phyloP scores from a whole-genome alignment of 2,329 filamentous ascomycete species.

The Aschersonia sp. region DNA sequence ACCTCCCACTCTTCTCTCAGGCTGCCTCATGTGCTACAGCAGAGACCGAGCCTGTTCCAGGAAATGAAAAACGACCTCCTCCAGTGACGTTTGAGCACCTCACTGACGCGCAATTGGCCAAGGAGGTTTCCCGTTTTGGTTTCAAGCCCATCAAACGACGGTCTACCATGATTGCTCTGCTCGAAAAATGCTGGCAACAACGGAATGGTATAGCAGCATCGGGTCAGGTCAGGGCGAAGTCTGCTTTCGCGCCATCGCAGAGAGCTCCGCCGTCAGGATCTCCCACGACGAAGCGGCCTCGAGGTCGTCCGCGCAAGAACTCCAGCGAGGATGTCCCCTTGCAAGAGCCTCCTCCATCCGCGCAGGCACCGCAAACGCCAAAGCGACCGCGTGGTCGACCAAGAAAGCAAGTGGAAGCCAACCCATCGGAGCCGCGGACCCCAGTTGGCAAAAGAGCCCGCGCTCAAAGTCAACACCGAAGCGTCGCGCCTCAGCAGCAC shows the following conservation, averaged over 20 bases:
- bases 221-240: conserved; percentile 6
- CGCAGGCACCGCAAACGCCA: conserved; percentile 16
- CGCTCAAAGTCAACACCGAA: no score
- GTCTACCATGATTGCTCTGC: conserved; percentile 51
- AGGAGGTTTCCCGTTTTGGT: conserved; percentile 47
- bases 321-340: conserved; percentile 8
- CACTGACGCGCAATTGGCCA: conserved; percentile 47
- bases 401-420: conserved; percentile 17
- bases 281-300: conserved; percentile 12
- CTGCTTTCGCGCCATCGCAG: neutral
- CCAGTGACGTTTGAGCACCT: conserved; percentile 45
- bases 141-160: conserved; percentile 60
- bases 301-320: conserved; percentile 19
- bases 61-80: conserved; percentile 1
- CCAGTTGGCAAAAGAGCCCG: neutral
- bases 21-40: neutral
- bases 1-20: no score
- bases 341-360: conserved; percentile 20
- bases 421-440: neutral
- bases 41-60: neutral
- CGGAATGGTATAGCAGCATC: conserved; percentile 22
- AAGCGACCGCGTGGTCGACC: conserved; percentile 26
- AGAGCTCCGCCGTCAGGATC: neutral
- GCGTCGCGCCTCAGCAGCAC: no score
- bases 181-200: conserved; percentile 58